These are phyloP conservation scores for Capsicum pubescens DNA, from an alignment of 257 asterid species.

Conservation along the genomic window DNA sequence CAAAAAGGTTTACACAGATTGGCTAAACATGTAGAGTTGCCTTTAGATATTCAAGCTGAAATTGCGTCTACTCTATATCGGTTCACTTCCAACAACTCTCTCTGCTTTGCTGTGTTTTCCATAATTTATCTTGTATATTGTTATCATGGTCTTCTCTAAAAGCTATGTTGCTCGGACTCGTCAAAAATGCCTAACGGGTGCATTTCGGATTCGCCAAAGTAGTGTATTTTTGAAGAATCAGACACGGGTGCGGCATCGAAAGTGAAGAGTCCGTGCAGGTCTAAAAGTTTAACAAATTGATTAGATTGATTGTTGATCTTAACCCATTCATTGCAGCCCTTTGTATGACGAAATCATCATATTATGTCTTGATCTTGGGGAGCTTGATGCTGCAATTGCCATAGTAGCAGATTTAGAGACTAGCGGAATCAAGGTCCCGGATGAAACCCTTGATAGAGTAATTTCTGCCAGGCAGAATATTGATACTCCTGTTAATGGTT, in stretches of 20 bases:
- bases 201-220: no score
- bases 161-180: no score
- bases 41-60: conserved; percentile 23
- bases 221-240: no score
- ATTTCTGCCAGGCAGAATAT: conserved; percentile 73
- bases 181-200: no score
- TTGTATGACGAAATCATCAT: conserved; percentile 80
- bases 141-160: neutral
- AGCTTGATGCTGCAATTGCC: conserved; percentile 93
- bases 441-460: conserved; percentile 88
- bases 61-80: neutral
- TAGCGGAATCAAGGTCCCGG: conserved; percentile 82
- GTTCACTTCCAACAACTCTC: conserved; percentile 7
- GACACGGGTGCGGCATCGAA: no score
- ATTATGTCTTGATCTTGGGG: conserved; percentile 87
- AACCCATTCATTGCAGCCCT: conserved; percentile 57
- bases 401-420: conserved; percentile 93
- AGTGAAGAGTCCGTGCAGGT: no score
- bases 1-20: conserved; percentile 10
- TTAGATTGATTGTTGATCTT: conserved; percentile 29
- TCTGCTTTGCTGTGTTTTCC: conserved; percentile 10
- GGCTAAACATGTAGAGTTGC: neutral
- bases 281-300: neutral
- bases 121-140: neutral
- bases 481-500: conserved; percentile 48